Evolutionary conservation across 805 yeast genomes (phyloP).

Genomic region (Jamesozyma hellenica): DNA sequence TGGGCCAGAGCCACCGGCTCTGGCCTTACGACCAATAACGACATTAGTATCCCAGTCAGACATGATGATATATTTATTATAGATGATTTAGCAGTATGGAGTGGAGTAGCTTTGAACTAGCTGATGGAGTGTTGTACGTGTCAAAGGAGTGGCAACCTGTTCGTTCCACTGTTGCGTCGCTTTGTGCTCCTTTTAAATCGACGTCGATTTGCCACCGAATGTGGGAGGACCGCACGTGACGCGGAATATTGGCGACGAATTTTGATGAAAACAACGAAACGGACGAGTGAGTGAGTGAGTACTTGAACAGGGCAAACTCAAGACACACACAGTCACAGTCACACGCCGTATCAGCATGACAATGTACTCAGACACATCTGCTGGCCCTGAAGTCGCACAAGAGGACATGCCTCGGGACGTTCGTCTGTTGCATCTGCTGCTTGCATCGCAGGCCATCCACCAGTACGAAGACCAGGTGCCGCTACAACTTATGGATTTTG

Average conservation of each 20-base stretch:
- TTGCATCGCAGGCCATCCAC: constrained; percentile 88
- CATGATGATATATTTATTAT: constrained; percentile 17
- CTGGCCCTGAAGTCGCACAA: constrained; percentile 8
- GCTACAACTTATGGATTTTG: constrained; percentile 92
- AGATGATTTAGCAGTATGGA: not conserved
- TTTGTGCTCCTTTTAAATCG: not conserved
- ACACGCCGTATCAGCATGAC: no score
- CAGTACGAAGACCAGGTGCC: constrained; percentile 95
- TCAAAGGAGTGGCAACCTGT: not conserved
- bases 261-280: no score
- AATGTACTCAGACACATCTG: not conserved
- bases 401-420: constrained; percentile 72
- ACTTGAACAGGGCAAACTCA: no score
- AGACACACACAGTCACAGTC: no score
- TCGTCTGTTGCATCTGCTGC: constrained; percentile 73
- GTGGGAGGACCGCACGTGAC: no score
- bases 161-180: not conserved
- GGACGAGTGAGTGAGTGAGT: no score
- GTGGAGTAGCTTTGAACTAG: not conserved
- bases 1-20: constrained; percentile 84
- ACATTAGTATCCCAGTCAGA: constrained; percentile 92
- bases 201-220: not conserved
- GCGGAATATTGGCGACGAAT: no score
- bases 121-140: not conserved
- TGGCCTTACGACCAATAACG: constrained; percentile 78